A percentile compares a stretch with the other conserved stretches of the same genome.
Conservation (phyloP, 2,329 filamentous ascomycete genomes). For the Alternaria angustiovoidea region DNA sequence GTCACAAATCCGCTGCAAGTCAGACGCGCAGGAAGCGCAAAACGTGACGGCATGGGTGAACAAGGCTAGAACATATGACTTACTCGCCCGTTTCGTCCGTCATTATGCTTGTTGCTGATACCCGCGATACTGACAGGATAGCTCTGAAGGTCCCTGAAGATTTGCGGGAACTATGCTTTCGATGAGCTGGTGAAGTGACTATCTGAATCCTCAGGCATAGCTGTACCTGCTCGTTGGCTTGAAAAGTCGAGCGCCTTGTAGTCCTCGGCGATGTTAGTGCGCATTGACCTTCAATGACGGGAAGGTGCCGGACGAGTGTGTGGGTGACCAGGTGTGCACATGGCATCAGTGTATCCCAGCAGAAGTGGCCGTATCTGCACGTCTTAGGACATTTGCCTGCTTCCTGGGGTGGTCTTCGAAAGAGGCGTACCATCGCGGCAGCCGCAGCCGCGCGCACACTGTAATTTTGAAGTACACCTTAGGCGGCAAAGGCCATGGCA, state of each 20-base stretch:
- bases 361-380: not conserved
- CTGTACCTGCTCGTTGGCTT: not conserved
- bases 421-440: not conserved
- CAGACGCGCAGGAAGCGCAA: conserved; percentile 7
- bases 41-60: not conserved
- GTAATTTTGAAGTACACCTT: not conserved
- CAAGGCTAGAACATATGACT: not conserved
- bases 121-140: not conserved
- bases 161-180: not conserved
- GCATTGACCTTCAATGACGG: not conserved
- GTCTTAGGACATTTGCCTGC: conserved; percentile 4
- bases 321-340: not conserved
- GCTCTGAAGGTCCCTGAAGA: not conserved
- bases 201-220: not conserved
- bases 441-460: not conserved
- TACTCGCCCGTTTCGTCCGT: not conserved
- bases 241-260: not conserved
- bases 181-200: not conserved
- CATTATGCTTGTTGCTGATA: not conserved
- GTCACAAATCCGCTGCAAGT: conserved; percentile 8
- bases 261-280: not conserved
- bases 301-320: not conserved
- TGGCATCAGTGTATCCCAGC: not conserved
- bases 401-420: not conserved
- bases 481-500: conserved; percentile 6